A percentile compares a stretch with the other conserved stretches of the same genome.
These are phyloP conservation scores for Clonostachys chloroleuca DNA, from an alignment of 2,329 filamentous ascomycete species.

Conservation along the genomic window DNA sequence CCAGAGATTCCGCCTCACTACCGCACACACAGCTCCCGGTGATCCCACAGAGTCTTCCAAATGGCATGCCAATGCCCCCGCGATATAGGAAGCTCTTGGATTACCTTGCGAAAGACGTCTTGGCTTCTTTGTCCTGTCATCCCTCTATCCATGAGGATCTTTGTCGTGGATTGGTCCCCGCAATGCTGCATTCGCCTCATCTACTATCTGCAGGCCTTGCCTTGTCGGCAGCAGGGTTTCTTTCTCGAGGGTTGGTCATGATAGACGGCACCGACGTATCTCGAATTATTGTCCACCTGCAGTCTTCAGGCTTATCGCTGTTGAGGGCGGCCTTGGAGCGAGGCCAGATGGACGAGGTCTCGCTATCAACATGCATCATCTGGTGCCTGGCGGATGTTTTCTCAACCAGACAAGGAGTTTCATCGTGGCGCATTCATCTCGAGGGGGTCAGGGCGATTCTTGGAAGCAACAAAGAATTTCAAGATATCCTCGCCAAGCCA, in stretches of 20 bases:
- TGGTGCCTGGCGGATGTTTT: constrained; percentile 20
- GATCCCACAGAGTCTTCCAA: constrained; percentile 10
- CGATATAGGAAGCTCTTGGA: constrained; percentile 12
- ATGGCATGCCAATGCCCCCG: constrained; percentile 11
- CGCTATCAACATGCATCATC: constrained; percentile 17
- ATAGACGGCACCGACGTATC: constrained; percentile 12
- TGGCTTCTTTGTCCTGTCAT: constrained; percentile 16
- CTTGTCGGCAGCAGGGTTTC: constrained; percentile 14
- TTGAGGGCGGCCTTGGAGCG: constrained; percentile 11
- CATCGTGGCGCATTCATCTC: constrained; percentile 15
- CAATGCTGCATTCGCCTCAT: constrained; percentile 15
- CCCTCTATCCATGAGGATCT: constrained; percentile 16
- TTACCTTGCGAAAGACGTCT: constrained; percentile 15
- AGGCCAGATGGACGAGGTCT: constrained; percentile 11
- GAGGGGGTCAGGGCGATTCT: constrained; percentile 16
- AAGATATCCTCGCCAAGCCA: no score
- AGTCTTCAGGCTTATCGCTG: constrained; percentile 13
- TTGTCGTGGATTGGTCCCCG: constrained; percentile 13
- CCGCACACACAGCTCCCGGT: no score
- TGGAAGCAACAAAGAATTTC: background rate
- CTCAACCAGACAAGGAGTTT: constrained; percentile 10
- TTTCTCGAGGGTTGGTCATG: constrained; percentile 11
- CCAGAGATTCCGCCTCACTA: no score
- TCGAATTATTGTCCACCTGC: constrained; percentile 13
- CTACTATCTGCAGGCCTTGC: constrained; percentile 17